Evolutionary conservation across 352 stramenopile genomes (phyloP).

Genomic region (Phytophthora meadii): DNA sequence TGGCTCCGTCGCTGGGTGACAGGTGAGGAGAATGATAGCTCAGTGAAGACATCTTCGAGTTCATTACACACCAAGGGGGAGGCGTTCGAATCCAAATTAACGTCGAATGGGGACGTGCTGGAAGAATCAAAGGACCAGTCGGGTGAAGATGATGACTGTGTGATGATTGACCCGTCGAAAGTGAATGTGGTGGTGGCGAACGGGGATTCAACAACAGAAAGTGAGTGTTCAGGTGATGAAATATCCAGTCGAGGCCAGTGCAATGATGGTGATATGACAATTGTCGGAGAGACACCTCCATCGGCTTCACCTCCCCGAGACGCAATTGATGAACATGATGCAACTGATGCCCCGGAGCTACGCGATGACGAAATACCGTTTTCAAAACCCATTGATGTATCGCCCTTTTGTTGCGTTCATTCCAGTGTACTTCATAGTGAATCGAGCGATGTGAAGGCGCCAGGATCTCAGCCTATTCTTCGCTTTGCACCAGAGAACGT

Average conservation of each 20-base stretch:
- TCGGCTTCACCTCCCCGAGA: conserved; percentile 11
- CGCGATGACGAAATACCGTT: conserved; percentile 62
- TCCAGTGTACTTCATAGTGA: conserved; percentile 20
- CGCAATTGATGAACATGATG: conserved; percentile 5
- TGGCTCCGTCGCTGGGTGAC: conserved; percentile 73
- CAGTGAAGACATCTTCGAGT: conserved; percentile 7
- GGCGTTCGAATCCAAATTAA: conserved; percentile 6
- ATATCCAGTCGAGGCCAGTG: conserved; percentile 5
- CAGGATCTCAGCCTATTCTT: conserved; percentile 8
- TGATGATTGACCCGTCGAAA: conserved; percentile 25
- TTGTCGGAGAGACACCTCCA: conserved; percentile 9
- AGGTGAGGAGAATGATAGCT: conserved; percentile 51
- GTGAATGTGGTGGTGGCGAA: conserved; percentile 8
- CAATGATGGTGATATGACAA: conserved; percentile 24
- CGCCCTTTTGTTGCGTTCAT: conserved; percentile 58
- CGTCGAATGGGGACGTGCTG: conserved; percentile 7
- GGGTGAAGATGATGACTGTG: conserved; percentile 25
- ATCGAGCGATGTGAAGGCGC: conserved; percentile 1
- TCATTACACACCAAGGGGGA: conserved; percentile 18
- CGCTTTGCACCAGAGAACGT: conserved; percentile 63
- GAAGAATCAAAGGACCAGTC: conserved; percentile 13
- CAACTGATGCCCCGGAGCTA: conserved; percentile 3
- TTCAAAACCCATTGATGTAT: conserved; percentile 54
- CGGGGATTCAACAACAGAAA: conserved; percentile 25
- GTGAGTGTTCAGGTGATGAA: conserved; percentile 18